These are phyloP conservation scores for Microbotryomycetes sp. DNA, from an alignment of 1,284 basidiomycete species.

Conservation along the genomic window DNA sequence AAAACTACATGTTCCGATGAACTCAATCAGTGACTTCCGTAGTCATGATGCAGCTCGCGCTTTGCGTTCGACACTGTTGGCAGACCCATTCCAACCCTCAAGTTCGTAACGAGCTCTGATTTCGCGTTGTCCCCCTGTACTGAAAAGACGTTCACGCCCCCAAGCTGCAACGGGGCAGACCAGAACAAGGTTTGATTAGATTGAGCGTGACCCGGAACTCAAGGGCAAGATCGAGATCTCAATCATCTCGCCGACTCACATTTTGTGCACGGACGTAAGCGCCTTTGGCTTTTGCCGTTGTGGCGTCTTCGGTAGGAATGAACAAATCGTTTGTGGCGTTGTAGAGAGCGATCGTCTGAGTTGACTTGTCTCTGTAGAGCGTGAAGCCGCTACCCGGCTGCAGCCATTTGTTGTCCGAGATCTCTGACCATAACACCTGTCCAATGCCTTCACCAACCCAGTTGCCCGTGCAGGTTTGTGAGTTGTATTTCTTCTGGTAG, in stretches of 20 bases:
- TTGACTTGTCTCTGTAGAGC: background rate
- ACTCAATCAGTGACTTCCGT: too few relatives aligned
- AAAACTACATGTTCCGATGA: too few relatives aligned
- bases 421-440: background rate
- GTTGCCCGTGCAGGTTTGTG: slow-evolving; percentile 12
- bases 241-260: background rate
- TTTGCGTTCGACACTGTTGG: background rate
- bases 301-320: slow-evolving; percentile 8
- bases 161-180: background rate
- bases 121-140: background rate
- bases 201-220: too few relatives aligned
- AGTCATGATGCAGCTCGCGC: too few relatives aligned
- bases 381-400: slow-evolving; percentile 2
- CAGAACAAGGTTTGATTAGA: too few relatives aligned
- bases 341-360: slow-evolving; percentile 4
- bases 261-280: background rate
- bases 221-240: too few relatives aligned
- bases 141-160: background rate
- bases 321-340: slow-evolving; percentile 2
- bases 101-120: background rate
- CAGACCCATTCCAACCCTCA: background rate
- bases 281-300: background rate
- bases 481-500: slow-evolving; percentile 1
- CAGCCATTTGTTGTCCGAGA: slow-evolving; percentile 4
- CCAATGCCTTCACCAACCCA: slow-evolving; percentile 6